Percentiles rank a stretch among this genome's conserved stretches.
These are phyloP conservation scores for Pichia cactophila DNA, from an alignment of 1,139 yeast genomes.

Conservation along the genomic window DNA sequence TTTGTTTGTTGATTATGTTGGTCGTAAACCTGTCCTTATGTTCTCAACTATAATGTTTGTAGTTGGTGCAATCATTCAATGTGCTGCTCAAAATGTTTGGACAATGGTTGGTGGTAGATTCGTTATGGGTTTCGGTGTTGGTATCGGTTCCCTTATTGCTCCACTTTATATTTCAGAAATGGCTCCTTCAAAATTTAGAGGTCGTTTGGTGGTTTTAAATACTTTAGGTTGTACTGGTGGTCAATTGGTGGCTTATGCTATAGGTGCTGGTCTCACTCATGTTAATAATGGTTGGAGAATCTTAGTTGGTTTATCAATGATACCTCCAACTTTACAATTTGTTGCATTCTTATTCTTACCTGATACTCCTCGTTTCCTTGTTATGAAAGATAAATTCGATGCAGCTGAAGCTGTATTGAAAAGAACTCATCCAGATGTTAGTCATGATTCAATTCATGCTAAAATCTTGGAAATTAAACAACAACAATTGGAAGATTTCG, in stretches of 20 bases:
- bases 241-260: constrained; percentile 82
- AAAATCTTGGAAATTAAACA: constrained; percentile 52
- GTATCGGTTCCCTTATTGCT: constrained; percentile 84
- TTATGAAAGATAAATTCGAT: constrained; percentile 58
- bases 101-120: constrained; percentile 88
- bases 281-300: constrained; percentile 88
- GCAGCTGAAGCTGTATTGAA: constrained; percentile 60
- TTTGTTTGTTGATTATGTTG: constrained; percentile 66
- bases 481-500: constrained; percentile 31
- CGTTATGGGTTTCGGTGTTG: constrained; percentile 93
- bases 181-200: constrained; percentile 88
- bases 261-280: constrained; percentile 79
- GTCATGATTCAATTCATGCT: constrained; percentile 48
- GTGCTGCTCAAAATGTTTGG: constrained; percentile 76
- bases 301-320: constrained; percentile 79
- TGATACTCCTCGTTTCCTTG: constrained; percentile 87
- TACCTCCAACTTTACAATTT: constrained; percentile 79
- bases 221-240: constrained; percentile 82
- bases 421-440: constrained; percentile 49
- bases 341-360: constrained; percentile 77
- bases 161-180: constrained; percentile 87
- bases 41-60: constrained; percentile 74
- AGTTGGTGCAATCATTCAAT: constrained; percentile 76
- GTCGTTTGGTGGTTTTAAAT: constrained; percentile 66
- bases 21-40: constrained; percentile 75